Evolutionary conservation across 164 flowering plant genomes (phyloP).

Genomic region (Vitis cinerea): DNA sequence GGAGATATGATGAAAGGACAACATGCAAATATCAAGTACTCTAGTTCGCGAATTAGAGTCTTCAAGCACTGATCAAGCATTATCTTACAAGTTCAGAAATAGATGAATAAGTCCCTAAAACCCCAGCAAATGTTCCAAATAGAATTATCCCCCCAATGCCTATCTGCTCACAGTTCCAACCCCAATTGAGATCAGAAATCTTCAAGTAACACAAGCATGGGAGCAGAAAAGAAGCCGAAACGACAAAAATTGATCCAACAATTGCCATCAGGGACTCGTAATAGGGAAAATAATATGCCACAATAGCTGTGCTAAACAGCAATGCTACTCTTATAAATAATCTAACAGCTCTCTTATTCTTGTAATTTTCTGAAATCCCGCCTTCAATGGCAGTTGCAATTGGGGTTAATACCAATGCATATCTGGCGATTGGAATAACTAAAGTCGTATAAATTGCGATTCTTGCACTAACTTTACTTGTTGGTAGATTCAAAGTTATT

Average conservation of each 20-base stretch:
- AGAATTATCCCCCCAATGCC: not conserved
- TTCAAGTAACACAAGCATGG: slow-evolving; percentile 23
- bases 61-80: too few species aligned
- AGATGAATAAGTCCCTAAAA: slow-evolving; percentile 20
- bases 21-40: too few species aligned
- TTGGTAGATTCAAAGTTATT: slow-evolving; percentile 22
- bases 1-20: too few species aligned
- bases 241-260: too few species aligned
- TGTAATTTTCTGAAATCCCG: slow-evolving; percentile 4
- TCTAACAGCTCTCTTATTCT: not conserved
- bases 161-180: slow-evolving; percentile 8
- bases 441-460: slow-evolving; percentile 24
- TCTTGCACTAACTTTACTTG: not conserved
- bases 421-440: slow-evolving; percentile 16
- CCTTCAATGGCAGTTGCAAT: slow-evolving; percentile 22
- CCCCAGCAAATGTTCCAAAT: slow-evolving; percentile 15
- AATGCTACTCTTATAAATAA: slow-evolving; percentile 3
- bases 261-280: too few species aligned
- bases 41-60: too few species aligned
- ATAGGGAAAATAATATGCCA: too few species aligned
- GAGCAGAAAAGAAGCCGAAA: not conserved
- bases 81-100: slow-evolving; percentile 9
- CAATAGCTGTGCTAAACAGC: too few species aligned
- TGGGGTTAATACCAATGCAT: slow-evolving; percentile 24
- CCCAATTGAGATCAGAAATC: not conserved